These are phyloP conservation scores for Amorphotheca resinae DNA, from an alignment of 495 filamentous ascomycete species.

Conservation along the genomic window DNA sequence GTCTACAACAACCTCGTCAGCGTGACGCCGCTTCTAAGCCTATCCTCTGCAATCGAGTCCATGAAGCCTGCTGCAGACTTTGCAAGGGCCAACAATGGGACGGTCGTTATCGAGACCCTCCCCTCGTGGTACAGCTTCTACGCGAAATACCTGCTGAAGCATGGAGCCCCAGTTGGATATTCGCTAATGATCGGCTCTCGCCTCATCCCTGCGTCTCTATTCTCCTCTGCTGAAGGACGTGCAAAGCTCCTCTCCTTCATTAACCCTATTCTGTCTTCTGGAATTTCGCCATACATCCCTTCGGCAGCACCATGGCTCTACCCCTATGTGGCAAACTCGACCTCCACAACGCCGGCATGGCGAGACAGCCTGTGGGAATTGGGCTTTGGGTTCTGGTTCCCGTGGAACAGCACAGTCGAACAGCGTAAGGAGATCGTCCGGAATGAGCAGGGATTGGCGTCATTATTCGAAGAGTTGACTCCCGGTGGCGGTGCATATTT, in stretches of 20 bases:
- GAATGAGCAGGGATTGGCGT: conserved; percentile 29
- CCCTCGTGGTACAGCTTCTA: conserved; percentile 26
- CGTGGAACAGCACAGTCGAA: conserved; percentile 26
- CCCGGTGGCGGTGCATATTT: conserved; percentile 29
- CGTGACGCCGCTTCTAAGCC: conserved; percentile 26
- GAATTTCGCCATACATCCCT: conserved; percentile 22
- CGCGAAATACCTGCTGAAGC: conserved; percentile 26
- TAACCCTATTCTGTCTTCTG: conserved; percentile 19
- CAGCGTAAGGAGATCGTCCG: conserved; percentile 24
- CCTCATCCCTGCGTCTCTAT: conserved; percentile 19
- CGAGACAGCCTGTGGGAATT: conserved; percentile 29
- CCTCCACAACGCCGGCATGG: conserved; percentile 34
- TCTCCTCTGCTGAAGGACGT: not conserved
- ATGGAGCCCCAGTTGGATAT: conserved; percentile 23
- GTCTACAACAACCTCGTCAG: conserved; percentile 26
- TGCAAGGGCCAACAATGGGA: conserved; percentile 23
- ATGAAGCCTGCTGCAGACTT: conserved; percentile 23
- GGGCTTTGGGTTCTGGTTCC: conserved; percentile 23
- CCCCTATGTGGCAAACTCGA: conserved; percentile 13
- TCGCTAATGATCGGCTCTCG: conserved; percentile 25
- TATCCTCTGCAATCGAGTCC: conserved; percentile 23
- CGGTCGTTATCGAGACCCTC: conserved; percentile 22
- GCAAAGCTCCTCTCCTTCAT: conserved; percentile 19
- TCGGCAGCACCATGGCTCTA: conserved; percentile 23
- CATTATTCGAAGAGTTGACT: conserved; percentile 29